Evolutionary conservation across 345 rosid genomes (phyloP).

Genomic region (Physaria fendleri): DNA sequence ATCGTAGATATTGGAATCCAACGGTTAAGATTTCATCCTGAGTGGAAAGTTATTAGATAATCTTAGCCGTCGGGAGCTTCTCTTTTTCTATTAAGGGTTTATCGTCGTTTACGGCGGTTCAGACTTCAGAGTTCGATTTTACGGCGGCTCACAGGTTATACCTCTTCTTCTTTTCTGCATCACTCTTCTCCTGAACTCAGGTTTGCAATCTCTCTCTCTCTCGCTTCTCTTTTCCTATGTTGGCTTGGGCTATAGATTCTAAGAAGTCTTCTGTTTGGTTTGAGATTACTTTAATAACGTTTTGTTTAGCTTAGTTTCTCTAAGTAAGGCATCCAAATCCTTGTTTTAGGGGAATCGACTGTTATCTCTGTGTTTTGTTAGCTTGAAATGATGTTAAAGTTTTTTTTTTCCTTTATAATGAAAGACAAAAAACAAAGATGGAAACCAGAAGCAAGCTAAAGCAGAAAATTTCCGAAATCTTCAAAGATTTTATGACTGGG

Average conservation of each 20-base stretch:
- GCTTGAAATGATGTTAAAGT: not conserved
- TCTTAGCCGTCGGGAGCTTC: no score
- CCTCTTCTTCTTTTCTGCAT: no score
- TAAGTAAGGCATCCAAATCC: not conserved
- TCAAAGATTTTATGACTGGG: slow-evolving; percentile 48
- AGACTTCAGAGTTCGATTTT: no score
- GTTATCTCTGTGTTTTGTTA: not conserved
- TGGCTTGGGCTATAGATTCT: not conserved
- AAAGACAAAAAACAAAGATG: slow-evolving; percentile 18
- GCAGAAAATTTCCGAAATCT: slow-evolving; percentile 27
- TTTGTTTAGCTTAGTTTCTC: not conserved
- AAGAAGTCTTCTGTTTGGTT: not conserved
- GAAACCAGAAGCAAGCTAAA: slow-evolving; percentile 28
- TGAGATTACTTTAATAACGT: not conserved
- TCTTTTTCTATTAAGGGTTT: no score
- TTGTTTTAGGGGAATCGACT: not conserved
- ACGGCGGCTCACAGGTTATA: no score
- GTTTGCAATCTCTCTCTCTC: not conserved
- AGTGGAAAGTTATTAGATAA: no score
- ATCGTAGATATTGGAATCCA: no score
- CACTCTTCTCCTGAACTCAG: no score
- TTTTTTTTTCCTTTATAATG: slow-evolving; percentile 17
- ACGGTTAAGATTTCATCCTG: no score
- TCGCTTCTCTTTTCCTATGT: not conserved
- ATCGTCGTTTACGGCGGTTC: no score